Conservation (phyloP, 2,329 filamentous ascomycete genomes). For the Aspergillus pseudoglaucus region DNA sequence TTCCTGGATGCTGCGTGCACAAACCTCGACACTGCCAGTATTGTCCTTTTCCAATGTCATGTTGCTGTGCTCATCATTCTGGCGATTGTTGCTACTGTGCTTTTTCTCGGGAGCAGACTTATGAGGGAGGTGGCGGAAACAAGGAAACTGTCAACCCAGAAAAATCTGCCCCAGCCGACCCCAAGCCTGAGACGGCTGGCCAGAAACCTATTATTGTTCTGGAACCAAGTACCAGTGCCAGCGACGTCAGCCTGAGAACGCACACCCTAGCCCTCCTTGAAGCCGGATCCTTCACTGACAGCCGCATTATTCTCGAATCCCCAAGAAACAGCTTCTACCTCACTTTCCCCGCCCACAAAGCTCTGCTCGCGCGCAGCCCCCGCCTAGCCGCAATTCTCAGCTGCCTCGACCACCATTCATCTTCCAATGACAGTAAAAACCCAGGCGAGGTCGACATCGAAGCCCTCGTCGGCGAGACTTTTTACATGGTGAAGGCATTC, state of each 20-base stretch:
- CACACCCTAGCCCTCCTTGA: constrained; percentile 12
- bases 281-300: constrained; percentile 13
- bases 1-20: constrained; percentile 14
- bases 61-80: constrained; percentile 16
- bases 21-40: constrained; percentile 3
- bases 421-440: constrained; percentile 6
- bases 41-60: constrained; percentile 12
- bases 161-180: too few relatives aligned
- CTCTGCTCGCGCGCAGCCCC: constrained; percentile 19
- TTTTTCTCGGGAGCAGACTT: not conserved
- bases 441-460: not conserved
- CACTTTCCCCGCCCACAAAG: constrained; percentile 14
- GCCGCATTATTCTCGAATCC: constrained; percentile 15
- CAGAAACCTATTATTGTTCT: too few relatives aligned
- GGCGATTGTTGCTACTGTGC: constrained; percentile 15
- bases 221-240: not conserved
- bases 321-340: constrained; percentile 11
- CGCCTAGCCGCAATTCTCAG: constrained; percentile 14
- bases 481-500: constrained; percentile 18
- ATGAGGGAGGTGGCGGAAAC: not conserved
- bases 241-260: constrained; percentile 1
- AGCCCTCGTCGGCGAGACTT: constrained; percentile 14
- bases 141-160: not conserved
- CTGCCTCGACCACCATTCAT: not conserved
- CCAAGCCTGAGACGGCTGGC: too few relatives aligned